phyloP scores from a whole-genome alignment of 148 eudicot genomes.

The Dysphania ambrosioides region DNA sequence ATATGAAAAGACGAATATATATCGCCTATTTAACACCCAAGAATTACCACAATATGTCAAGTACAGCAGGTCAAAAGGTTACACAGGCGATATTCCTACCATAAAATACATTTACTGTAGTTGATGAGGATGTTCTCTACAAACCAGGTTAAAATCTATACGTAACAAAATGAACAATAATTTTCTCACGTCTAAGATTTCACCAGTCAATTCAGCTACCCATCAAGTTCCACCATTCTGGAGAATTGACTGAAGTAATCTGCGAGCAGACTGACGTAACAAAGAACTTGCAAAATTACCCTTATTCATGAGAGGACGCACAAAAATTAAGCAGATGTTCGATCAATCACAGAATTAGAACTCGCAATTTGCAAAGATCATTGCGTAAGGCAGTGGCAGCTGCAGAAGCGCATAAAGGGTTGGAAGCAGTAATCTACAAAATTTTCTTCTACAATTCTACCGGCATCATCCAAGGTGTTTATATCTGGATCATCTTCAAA shows the following conservation, averaged over 20 bases:
- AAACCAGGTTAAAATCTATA: constrained; percentile 10
- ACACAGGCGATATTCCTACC: background rate
- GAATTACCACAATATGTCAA: constrained; percentile 4
- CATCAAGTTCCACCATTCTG: background rate
- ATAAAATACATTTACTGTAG: background rate
- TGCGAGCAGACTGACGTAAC: background rate
- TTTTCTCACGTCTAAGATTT: background rate
- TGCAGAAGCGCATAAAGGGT: constrained; percentile 3
- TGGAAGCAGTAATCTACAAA: background rate
- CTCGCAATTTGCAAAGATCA: constrained; percentile 12
- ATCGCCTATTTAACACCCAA: background rate
- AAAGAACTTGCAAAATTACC: background rate
- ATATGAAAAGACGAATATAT: background rate
- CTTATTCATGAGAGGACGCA: background rate
- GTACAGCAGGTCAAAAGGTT: background rate
- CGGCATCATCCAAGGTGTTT: constrained; percentile 8
- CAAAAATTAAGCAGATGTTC: background rate
- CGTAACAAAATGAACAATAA: background rate
- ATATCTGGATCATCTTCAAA: constrained; percentile 57
- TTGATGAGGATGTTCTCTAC: background rate
- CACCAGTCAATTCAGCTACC: background rate
- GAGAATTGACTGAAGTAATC: background rate
- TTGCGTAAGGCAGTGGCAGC: constrained; percentile 5
- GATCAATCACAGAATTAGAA: background rate
- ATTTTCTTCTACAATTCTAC: constrained; percentile 13